These are phyloP conservation scores for Pyrenophora tritici-repentis DNA, from an alignment of 2,329 filamentous ascomycete genomes.

Conservation along the genomic window DNA sequence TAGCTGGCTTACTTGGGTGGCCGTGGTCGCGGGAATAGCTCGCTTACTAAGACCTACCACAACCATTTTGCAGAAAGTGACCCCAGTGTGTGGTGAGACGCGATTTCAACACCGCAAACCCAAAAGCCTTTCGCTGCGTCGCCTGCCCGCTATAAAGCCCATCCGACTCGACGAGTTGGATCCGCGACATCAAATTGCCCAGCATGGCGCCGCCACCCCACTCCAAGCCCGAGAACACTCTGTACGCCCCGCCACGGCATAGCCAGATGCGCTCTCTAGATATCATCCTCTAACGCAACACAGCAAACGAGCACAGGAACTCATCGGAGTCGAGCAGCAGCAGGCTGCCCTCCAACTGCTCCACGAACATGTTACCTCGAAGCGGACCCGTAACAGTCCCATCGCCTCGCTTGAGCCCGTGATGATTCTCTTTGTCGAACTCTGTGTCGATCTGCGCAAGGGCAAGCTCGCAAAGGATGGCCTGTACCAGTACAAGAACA, in stretches of 20 bases:
- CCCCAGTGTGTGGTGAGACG: conserved; percentile 23
- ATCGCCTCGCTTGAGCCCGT: conserved; percentile 96
- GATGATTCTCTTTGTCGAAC: conserved; percentile 95
- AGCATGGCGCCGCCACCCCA: conserved; percentile 93
- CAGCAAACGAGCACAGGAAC: conserved; percentile 83
- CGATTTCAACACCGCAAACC: conserved; percentile 19
- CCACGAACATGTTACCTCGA: conserved; percentile 98
- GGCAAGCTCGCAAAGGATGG: conserved; percentile 98
- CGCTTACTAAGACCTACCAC: conserved; percentile 26
- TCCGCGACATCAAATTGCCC: conserved; percentile 38
- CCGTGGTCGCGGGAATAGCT: neutral
- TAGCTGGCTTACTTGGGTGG: no score
- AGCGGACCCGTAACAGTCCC: conserved; percentile 95
- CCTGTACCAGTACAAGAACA: conserved; percentile 99
- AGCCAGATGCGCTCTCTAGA: neutral
- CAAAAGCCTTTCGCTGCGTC: conserved; percentile 28
- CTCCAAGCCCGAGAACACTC: conserved; percentile 98
- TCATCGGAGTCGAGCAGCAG: conserved; percentile 95
- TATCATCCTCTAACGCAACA: conserved; percentile 10
- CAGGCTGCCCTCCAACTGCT: conserved; percentile 91
- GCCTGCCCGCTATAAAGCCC: conserved; percentile 36
- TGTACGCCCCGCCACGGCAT: conserved; percentile 50
- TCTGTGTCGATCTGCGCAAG: conserved; percentile 96
- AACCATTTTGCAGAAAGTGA: conserved; percentile 21
- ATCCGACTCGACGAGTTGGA: conserved; percentile 36